These are phyloP conservation scores for Epithemia pelagica DNA, from an alignment of 108 stramenopile species.

Conservation along the genomic window DNA sequence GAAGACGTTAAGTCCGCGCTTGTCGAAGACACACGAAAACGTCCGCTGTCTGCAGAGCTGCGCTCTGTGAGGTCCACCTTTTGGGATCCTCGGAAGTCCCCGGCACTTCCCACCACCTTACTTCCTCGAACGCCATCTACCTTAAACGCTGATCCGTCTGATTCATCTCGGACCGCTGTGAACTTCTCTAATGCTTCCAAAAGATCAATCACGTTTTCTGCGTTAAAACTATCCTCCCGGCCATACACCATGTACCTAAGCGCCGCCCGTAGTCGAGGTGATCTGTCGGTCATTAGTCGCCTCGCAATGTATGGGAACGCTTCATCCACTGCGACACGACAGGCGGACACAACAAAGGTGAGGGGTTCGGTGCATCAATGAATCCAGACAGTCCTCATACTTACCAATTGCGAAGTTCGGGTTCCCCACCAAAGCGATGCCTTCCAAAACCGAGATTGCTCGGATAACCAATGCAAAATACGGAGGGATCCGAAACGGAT, in stretches of 20 bases:
- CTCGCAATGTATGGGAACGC: slow-evolving; percentile 92
- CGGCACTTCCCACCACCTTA: slow-evolving; percentile 60
- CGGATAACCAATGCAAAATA: slow-evolving; percentile 94
- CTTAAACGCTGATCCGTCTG: slow-evolving; percentile 80
- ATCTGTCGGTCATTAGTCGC: slow-evolving; percentile 83
- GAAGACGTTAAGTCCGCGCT: not conserved
- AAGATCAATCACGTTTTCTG: slow-evolving; percentile 89
- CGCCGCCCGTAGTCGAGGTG: slow-evolving; percentile 75
- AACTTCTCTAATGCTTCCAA: slow-evolving; percentile 87
- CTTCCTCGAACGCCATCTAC: slow-evolving; percentile 73
- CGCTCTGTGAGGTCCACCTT: slow-evolving; percentile 48
- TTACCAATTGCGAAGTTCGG: slow-evolving; percentile 75
- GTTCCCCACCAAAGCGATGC: slow-evolving; percentile 92
- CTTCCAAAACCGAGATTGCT: slow-evolving; percentile 89
- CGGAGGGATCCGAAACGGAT: slow-evolving; percentile 83
- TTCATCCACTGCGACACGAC: slow-evolving; percentile 76
- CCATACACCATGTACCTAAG: slow-evolving; percentile 95
- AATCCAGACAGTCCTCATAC: too few species aligned
- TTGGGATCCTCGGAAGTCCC: slow-evolving; percentile 67
- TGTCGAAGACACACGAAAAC: slow-evolving; percentile 31
- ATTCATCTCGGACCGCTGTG: slow-evolving; percentile 69
- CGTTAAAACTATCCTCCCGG: slow-evolving; percentile 80
- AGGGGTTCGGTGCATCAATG: not conserved
- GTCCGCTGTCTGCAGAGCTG: slow-evolving; percentile 41
- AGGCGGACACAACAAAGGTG: slow-evolving; percentile 22